These are phyloP conservation scores for Asparagopsis taxiformis DNA, from an alignment of 31 red algal genomes.

Conservation along the genomic window DNA sequence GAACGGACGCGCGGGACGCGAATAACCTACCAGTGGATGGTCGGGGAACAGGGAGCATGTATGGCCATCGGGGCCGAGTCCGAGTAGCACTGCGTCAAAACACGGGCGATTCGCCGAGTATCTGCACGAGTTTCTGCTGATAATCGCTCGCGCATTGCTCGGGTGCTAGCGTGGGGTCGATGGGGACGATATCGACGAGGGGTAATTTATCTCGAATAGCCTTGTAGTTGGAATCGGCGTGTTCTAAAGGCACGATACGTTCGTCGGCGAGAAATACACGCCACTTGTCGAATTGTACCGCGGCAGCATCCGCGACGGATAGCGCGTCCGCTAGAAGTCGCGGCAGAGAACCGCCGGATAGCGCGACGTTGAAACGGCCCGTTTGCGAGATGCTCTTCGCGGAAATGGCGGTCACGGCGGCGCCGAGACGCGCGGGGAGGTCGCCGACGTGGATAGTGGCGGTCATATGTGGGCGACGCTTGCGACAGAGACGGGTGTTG, in stretches of 20 bases:
- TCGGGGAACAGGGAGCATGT: constrained; percentile 91
- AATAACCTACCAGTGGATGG: constrained; percentile 47
- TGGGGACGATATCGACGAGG: constrained; percentile 27
- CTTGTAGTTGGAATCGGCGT: constrained; percentile 78
- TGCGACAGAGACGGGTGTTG: not conserved
- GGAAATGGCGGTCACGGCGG: constrained; percentile 4
- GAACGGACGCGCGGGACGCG: too few relatives aligned
- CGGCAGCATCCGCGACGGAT: not conserved
- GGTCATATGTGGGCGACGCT: constrained; percentile 2
- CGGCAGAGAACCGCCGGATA: constrained; percentile 83
- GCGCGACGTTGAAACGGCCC: constrained; percentile 52
- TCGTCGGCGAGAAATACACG: constrained; percentile 81
- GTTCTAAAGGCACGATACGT: constrained; percentile 70
- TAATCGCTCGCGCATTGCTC: constrained; percentile 55
- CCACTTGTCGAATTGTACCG: constrained; percentile 22
- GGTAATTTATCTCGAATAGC: constrained; percentile 36
- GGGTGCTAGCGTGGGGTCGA: constrained; percentile 39
- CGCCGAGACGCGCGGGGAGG: constrained; percentile 25
- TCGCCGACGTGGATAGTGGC: constrained; percentile 15
- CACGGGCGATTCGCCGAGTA: constrained; percentile 21
- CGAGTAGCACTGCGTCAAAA: constrained; percentile 77
- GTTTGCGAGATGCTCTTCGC: constrained; percentile 7
- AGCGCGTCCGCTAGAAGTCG: constrained; percentile 35
- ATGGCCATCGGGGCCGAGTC: constrained; percentile 93
- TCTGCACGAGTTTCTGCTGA: constrained; percentile 28